These are phyloP conservation scores for Glutinoglossum americanum DNA, from an alignment of 495 filamentous ascomycete genomes.

Conservation along the genomic window DNA sequence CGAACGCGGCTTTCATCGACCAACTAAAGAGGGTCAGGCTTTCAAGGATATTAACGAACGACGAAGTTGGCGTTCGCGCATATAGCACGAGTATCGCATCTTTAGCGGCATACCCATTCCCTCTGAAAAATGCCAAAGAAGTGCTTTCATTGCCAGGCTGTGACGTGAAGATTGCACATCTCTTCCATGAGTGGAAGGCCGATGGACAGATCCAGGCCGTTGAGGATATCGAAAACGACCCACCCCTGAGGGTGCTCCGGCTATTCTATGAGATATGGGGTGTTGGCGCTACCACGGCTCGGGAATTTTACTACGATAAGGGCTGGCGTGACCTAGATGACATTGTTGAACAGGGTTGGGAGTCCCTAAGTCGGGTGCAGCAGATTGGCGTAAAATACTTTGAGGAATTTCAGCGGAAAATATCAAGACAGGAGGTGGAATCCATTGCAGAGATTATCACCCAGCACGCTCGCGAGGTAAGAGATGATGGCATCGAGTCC, in stretches of 20 bases:
- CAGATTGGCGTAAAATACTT: constrained; percentile 95
- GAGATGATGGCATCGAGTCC: constrained; percentile 35
- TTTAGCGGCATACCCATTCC: constrained; percentile 61
- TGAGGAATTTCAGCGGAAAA: constrained; percentile 54
- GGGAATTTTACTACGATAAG: constrained; percentile 57
- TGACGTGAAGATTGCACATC: constrained; percentile 51
- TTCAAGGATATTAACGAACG: constrained; percentile 43
- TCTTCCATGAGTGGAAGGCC: constrained; percentile 56
- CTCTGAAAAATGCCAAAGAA: constrained; percentile 31
- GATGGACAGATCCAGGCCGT: constrained; percentile 40
- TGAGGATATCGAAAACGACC: constrained; percentile 38
- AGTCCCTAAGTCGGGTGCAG: constrained; percentile 47
- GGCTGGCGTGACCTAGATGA: constrained; percentile 69
- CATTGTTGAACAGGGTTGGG: constrained; percentile 68
- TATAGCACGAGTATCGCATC: constrained; percentile 76
- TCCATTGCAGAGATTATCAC: constrained; percentile 39
- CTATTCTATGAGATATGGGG: constrained; percentile 74
- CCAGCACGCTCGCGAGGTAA: constrained; percentile 34
- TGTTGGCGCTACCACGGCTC: constrained; percentile 63
- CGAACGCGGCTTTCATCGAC: constrained; percentile 57
- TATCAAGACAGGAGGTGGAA: constrained; percentile 56
- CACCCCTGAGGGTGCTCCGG: constrained; percentile 36
- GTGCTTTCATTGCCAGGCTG: constrained; percentile 59
- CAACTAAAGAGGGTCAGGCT: constrained; percentile 54
- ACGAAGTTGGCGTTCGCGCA: constrained; percentile 64